Conservation (phyloP, 306 rosid species). For the Medicago arabica region DNA sequence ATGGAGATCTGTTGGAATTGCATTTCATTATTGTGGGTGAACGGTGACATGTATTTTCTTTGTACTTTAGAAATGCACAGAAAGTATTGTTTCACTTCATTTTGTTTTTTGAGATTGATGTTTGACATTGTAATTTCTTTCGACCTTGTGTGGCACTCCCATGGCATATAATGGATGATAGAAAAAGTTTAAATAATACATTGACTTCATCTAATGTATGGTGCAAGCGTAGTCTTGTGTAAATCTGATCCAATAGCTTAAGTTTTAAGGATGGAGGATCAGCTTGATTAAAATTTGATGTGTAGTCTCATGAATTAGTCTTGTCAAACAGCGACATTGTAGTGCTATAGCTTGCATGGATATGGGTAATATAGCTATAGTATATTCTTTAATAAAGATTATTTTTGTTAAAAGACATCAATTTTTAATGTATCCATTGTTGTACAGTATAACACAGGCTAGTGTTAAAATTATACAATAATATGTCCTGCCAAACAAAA, state of each 20-base stretch:
- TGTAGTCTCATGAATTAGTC: too few relatives aligned
- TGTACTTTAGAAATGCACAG: background rate
- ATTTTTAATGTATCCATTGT: slow-evolving; percentile 6
- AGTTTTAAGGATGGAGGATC: background rate
- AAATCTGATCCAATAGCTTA: background rate
- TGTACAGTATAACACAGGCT: background rate
- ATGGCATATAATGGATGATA: slow-evolving; percentile 7
- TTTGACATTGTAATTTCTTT: slow-evolving; percentile 8
- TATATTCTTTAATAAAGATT: background rate
- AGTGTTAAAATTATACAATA: background rate
- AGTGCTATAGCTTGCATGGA: too few relatives aligned
- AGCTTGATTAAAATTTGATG: background rate
- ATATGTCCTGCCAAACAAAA: background rate
- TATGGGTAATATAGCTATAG: background rate
- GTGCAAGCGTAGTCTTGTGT: background rate
- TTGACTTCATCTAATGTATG: background rate
- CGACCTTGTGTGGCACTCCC: slow-evolving; percentile 4
- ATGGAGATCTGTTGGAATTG: slow-evolving; percentile 7
- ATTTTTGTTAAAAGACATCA: background rate
- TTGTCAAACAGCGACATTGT: too few relatives aligned
- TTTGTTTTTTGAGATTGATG: slow-evolving; percentile 17
- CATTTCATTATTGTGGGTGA: background rate
- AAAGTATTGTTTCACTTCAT: slow-evolving; percentile 13
- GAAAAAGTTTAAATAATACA: slow-evolving; percentile 9
- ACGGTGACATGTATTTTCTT: background rate